Conservation (phyloP, 257 asterid species). For the Mentha longifolia region DNA sequence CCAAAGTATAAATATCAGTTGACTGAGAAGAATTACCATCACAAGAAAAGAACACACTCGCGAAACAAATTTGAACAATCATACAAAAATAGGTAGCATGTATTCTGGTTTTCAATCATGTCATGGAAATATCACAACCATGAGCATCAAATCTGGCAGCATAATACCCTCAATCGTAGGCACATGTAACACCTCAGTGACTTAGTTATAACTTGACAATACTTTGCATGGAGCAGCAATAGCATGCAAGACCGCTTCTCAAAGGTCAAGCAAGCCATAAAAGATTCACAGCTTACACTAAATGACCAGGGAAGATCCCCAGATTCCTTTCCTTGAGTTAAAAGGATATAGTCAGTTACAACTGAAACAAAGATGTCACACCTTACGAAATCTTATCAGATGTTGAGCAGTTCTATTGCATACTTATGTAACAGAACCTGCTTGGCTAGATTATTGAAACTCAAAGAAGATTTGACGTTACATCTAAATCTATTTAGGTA, state of each 20-base stretch:
- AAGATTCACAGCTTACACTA: not conserved
- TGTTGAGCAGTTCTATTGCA: not conserved
- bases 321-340: not conserved
- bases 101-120: constrained; percentile 9
- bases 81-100: constrained; percentile 21
- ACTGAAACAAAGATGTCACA: not conserved
- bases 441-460: not conserved
- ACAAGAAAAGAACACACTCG: not conserved
- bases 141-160: not conserved
- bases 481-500: constrained; percentile 2
- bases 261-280: constrained; percentile 6
- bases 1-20: not conserved
- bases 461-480: not conserved
- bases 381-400: not conserved
- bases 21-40: constrained; percentile 1
- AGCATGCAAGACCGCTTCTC: not conserved
- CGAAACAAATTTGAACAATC: constrained; percentile 14
- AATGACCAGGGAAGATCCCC: constrained; percentile 18
- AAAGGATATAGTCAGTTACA: constrained; percentile 4
- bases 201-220: not conserved
- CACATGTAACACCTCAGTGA: not conserved
- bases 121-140: constrained; percentile 12
- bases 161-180: constrained; percentile 5
- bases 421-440: not conserved
- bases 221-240: constrained; percentile 21